Evolutionary conservation across 805 yeast genomes (phyloP).

Genomic region (Metschnikowia drakensbergensis): DNA sequence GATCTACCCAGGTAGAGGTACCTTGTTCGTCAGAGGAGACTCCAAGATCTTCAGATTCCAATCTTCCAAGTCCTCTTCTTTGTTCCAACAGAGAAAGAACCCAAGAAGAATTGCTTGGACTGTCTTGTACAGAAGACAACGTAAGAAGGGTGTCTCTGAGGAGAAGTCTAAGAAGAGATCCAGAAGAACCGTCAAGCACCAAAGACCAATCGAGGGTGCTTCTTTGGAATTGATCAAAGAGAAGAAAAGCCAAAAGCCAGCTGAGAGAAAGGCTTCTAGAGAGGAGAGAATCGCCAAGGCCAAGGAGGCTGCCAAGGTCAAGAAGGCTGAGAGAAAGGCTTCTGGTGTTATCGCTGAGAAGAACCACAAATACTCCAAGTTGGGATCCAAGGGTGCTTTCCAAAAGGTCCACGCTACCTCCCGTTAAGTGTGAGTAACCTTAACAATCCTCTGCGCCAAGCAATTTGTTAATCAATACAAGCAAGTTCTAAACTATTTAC

Average conservation of each 20-base stretch:
- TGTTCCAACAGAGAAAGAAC: conserved; percentile 99
- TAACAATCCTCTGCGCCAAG: conserved; percentile 8
- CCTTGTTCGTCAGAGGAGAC: conserved; percentile 98
- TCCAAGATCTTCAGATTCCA: conserved; percentile 99
- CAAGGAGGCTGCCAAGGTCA: conserved; percentile 87
- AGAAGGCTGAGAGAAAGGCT: conserved; percentile 93
- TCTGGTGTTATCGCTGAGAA: conserved; percentile 61
- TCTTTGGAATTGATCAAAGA: conserved; percentile 97
- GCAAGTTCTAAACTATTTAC: conserved; percentile 8
- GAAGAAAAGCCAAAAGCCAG: conserved; percentile 94
- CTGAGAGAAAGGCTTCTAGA: conserved; percentile 97
- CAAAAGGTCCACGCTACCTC: conserved; percentile 95
- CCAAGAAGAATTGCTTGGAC: conserved; percentile 99
- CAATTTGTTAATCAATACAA: conserved; percentile 11
- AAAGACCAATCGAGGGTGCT: conserved; percentile 99
- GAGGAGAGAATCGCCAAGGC: conserved; percentile 79
- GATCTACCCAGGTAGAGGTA: conserved; percentile 99
- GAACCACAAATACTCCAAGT: conserved; percentile 70
- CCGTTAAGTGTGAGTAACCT: conserved; percentile 55
- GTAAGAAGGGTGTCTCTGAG: conserved; percentile 99
- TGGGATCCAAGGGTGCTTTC: conserved; percentile 97
- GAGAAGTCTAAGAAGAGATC: conserved; percentile 96
- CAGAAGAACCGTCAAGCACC: conserved; percentile 96
- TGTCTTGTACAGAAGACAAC: conserved; percentile 98
- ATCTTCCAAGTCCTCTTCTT: conserved; percentile 94